These are phyloP conservation scores for Talinum fruticosum DNA, from an alignment of 148 eudicot species.

Conservation along the genomic window DNA sequence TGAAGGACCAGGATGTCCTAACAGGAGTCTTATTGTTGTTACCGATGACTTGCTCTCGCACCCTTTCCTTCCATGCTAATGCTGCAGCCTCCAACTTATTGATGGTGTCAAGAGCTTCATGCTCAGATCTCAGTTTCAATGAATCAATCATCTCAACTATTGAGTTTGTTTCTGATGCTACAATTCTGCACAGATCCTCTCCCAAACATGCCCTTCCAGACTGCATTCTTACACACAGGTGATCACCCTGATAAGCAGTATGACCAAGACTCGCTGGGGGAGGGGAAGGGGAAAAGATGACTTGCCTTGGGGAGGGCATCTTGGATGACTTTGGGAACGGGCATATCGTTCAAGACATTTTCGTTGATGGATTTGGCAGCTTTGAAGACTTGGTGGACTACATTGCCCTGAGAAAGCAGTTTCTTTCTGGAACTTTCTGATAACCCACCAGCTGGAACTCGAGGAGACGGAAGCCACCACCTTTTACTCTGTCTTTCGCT, in stretches of 20 bases:
- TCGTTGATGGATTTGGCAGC: conserved; percentile 90
- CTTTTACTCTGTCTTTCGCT: conserved; percentile 63
- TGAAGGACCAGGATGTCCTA: conserved; percentile 69
- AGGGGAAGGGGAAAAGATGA: not conserved
- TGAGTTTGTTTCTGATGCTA: conserved; percentile 53
- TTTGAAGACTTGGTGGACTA: conserved; percentile 84
- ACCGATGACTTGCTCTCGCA: conserved; percentile 36
- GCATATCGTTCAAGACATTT: conserved; percentile 68
- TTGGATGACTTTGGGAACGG: conserved; percentile 54
- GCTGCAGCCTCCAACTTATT: conserved; percentile 86
- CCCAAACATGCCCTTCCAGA: conserved; percentile 79
- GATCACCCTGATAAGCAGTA: not conserved
- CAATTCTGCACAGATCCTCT: conserved; percentile 58
- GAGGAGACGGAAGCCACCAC: conserved; percentile 98
- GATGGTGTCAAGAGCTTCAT: conserved; percentile 63
- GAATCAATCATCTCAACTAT: conserved; percentile 43
- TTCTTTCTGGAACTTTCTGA: conserved; percentile 70
- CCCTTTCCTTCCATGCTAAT: conserved; percentile 70
- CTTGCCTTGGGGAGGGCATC: conserved; percentile 83
- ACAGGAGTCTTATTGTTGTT: conserved; percentile 39
- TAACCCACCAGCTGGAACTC: conserved; percentile 75
- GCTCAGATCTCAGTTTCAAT: conserved; percentile 65
- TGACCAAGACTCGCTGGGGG: not conserved
- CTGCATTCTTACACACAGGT: conserved; percentile 36
- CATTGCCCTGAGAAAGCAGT: conserved; percentile 68